Base-by-base conservation (phyloP, 257 asterid genomes). In the Solanum medicagineum region DNA sequence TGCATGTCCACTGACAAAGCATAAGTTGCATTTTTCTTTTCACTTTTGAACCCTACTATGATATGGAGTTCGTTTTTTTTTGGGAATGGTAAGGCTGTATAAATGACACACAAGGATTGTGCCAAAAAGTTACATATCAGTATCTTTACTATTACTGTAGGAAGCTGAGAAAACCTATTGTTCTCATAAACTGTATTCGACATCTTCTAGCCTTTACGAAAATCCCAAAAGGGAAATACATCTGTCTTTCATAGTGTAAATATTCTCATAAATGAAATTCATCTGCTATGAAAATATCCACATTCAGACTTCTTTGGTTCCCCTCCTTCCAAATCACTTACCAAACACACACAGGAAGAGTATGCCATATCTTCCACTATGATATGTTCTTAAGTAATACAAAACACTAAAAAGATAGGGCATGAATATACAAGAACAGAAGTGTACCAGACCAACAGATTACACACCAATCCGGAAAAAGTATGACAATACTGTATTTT, bases 391-490 rank as follows among this genome's bases (percentile, higher is more conserved):
- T 53, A 53, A 16, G 63, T 29, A 79, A 54, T 53, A 53, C 4
- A 29, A 53, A 73, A 10, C 57, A 73, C 59, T 57, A n/a, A n/a
- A 22, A 44, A n/a, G 55, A 32, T 6, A 54, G 47, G 83, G 65
- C 19, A 53, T 17, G 12, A 57, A 16, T 14, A 42, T 69, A 51
- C 65, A 85, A 59, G 16, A 83, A 81, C 69, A 29, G 49, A 47
- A 81, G 85, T 36, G 29, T 87, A 85, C 85, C 83, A 79, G 83
- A 79, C 65, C 83, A 54, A 88, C 84, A 51, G 14, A 85, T 69
- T 83, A 90, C 98, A 80, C 87, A 95, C 99, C 99, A 88, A 95
- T 89, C 73, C 99, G 91, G 87, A 97, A 97, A 86, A 93, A 85
- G 88, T 97, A 97, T 13, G 99, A 95, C 77, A 91, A 87, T 84